Conservation (phyloP, 2,329 filamentous ascomycete genomes). For the Colletotrichum cordylinicola region DNA sequence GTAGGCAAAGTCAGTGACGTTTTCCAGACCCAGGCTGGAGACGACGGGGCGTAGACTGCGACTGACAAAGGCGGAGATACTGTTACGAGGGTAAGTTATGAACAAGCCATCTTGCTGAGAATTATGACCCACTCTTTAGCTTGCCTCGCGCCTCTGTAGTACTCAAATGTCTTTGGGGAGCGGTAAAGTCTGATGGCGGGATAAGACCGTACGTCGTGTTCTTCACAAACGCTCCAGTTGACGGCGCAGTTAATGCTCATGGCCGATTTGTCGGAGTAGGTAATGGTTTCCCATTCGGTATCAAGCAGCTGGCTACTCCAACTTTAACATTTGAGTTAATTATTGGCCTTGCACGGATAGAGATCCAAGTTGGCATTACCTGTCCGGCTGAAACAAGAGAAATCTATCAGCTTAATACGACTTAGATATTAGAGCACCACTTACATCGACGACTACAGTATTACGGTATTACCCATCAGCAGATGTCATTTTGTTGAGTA, state of each 20-base stretch:
- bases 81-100: not conserved
- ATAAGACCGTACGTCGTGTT: slow-evolving; percentile 47
- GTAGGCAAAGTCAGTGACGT: slow-evolving; percentile 34
- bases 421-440: not conserved
- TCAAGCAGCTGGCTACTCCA: slow-evolving; percentile 19
- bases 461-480: not conserved
- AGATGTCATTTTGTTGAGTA: no score
- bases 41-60: slow-evolving; percentile 27
- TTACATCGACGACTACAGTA: not conserved
- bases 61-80: slow-evolving; percentile 1
- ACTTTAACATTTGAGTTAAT: slow-evolving; percentile 13
- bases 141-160: slow-evolving; percentile 50
- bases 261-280: not conserved
- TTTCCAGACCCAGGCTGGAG: not conserved
- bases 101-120: slow-evolving; percentile 22
- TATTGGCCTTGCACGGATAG: not conserved
- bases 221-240: slow-evolving; percentile 40
- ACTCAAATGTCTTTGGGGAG: slow-evolving; percentile 31
- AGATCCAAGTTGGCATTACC: not conserved
- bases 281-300: slow-evolving; percentile 22
- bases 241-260: slow-evolving; percentile 47
- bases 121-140: slow-evolving; percentile 35
- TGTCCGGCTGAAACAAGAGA: not conserved
- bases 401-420: not conserved
- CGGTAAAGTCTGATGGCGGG: slow-evolving; percentile 51